Percentiles rank a stretch among this genome's conserved stretches.
phyloP scores from a whole-genome alignment of 2,329 filamentous ascomycete genomes.

The Neopestalotiopsis rosae region DNA sequence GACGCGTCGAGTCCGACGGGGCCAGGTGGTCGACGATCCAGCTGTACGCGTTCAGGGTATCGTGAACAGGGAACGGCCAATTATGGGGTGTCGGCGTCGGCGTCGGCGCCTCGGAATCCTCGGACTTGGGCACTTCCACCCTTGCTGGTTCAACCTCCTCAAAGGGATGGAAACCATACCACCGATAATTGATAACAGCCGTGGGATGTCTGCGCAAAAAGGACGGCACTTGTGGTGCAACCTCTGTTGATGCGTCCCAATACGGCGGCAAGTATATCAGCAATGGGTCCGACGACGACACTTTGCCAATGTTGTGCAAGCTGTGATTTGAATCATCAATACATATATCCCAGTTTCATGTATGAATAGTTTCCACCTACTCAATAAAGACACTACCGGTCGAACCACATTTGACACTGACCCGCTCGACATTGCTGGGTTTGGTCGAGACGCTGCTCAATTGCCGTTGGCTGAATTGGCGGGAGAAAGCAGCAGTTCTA shows the following conservation, averaged over 20 bases:
- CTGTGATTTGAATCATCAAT: slow-evolving; percentile 35
- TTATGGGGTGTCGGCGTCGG: slow-evolving; percentile 34
- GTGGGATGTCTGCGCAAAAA: slow-evolving; percentile 44
- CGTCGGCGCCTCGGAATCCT: slow-evolving; percentile 17
- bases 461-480: slow-evolving; percentile 21
- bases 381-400: slow-evolving; percentile 56
- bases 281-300: slow-evolving; percentile 48
- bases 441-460: slow-evolving; percentile 28
- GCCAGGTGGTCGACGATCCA: slow-evolving; percentile 55
- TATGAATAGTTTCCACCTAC: slow-evolving; percentile 40
- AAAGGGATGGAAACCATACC: slow-evolving; percentile 42
- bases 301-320: slow-evolving; percentile 51
- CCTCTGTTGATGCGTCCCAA: slow-evolving; percentile 35
- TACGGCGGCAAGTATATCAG: slow-evolving; percentile 62
- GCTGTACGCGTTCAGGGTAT: slow-evolving; percentile 57
- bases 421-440: slow-evolving; percentile 40
- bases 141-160: slow-evolving; percentile 19
- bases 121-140: background rate
- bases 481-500: slow-evolving; percentile 22
- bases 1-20: slow-evolving; percentile 40
- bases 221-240: slow-evolving; percentile 37
- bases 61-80: slow-evolving; percentile 65
- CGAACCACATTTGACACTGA: slow-evolving; percentile 54
- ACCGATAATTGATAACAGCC: slow-evolving; percentile 65
- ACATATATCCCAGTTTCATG: background rate